Percentiles rank a stretch among this genome's conserved stretches.
Evolutionary conservation across 1,284 basidiomycete genomes (phyloP).

Genomic region (Irpex sp.): DNA sequence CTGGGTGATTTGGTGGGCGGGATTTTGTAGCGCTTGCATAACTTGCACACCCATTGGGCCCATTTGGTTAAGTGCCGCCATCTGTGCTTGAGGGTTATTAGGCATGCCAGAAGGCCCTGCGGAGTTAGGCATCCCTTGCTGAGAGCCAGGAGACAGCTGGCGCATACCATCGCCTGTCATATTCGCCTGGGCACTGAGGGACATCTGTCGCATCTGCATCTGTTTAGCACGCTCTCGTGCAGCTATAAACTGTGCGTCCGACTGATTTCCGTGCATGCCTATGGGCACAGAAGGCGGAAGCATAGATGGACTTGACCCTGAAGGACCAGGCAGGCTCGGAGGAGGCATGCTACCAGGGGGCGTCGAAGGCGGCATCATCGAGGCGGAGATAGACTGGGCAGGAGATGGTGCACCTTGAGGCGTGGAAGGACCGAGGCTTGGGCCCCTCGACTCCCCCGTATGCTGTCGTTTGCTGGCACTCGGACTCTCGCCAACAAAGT

Average conservation of each 20-base stretch:
- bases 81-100: constrained; percentile 14
- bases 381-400: background rate
- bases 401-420: constrained; percentile 16
- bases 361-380: constrained; percentile 7
- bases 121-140: constrained; percentile 17
- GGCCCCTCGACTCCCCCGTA: constrained; percentile 51
- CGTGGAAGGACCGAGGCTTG: constrained; percentile 19
- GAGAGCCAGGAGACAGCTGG: constrained; percentile 39
- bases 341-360: constrained; percentile 4
- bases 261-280: constrained; percentile 14
- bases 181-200: constrained; percentile 19
- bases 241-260: constrained; percentile 28
- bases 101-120: constrained; percentile 18
- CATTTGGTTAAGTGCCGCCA: constrained; percentile 20
- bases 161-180: constrained; percentile 27
- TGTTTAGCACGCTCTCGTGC: constrained; percentile 35
- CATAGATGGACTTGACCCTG: constrained; percentile 16
- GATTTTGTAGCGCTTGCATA: constrained; percentile 47
- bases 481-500: constrained; percentile 22
- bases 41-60: constrained; percentile 38
- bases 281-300: constrained; percentile 23
- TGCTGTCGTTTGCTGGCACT: constrained; percentile 59
- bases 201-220: constrained; percentile 38
- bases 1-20: constrained; percentile 50
- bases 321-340: constrained; percentile 2